These are phyloP conservation scores for Magnaporthiopsis poae DNA, from an alignment of 2,329 filamentous ascomycete species.

Conservation along the genomic window DNA sequence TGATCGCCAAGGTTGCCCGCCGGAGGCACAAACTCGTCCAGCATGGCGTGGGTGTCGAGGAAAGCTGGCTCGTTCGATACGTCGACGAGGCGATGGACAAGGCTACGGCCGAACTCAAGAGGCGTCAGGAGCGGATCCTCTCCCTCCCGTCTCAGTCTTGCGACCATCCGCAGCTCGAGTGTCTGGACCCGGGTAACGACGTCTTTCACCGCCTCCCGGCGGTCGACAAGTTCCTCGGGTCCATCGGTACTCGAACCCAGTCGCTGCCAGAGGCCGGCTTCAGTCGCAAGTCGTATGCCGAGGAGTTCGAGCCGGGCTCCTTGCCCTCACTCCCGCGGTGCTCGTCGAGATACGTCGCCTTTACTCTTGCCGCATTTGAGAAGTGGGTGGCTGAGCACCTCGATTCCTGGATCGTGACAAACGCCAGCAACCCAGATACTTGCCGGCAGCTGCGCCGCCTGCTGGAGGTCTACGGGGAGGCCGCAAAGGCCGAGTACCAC, in stretches of 20 bases:
- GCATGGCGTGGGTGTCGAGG: neutral
- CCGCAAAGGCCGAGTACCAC: conserved; percentile 23
- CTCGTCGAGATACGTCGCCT: neutral
- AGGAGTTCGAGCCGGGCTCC: neutral
- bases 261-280: neutral
- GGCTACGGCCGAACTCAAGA: neutral
- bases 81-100: neutral
- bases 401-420: conserved; percentile 25
- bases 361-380: conserved; percentile 33
- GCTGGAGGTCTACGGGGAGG: conserved; percentile 25
- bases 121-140: neutral
- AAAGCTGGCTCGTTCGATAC: neutral
- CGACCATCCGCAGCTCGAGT: neutral
- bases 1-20: conserved; percentile 1
- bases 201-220: neutral
- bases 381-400: conserved; percentile 35
- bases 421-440: conserved; percentile 16
- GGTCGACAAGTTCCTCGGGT: neutral
- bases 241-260: neutral
- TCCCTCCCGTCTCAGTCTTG: no score
- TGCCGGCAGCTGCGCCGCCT: conserved; percentile 21
- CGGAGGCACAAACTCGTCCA: neutral
- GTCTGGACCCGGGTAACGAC: neutral
- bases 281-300: neutral
- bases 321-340: neutral